Conservation (phyloP, 1,284 basidiomycete species). For the Microbotryum saponariae region DNA sequence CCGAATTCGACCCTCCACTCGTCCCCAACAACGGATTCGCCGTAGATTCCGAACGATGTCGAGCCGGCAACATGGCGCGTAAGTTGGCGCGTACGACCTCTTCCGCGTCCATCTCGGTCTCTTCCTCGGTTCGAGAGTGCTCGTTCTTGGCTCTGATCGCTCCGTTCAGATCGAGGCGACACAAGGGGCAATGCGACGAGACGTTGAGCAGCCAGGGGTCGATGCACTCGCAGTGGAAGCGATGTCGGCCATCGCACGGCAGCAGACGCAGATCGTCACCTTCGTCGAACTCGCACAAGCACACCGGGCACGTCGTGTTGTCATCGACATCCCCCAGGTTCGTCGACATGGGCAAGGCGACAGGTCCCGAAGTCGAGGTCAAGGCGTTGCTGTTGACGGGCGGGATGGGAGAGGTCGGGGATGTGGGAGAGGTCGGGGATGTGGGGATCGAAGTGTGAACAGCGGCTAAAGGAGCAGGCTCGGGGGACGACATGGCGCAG, state of each 20-base stretch:
- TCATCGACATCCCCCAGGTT: constrained; percentile 37
- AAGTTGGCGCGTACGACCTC: constrained; percentile 10
- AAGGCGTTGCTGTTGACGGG: not conserved
- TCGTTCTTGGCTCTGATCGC: not conserved
- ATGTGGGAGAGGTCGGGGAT: not conserved
- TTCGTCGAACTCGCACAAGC: constrained; percentile 83
- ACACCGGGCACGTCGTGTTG: constrained; percentile 83
- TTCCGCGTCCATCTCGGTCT: constrained; percentile 1
- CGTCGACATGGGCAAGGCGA: not conserved
- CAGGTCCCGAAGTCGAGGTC: not conserved
- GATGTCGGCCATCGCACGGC: constrained; percentile 79
- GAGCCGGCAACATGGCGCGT: constrained; percentile 9
- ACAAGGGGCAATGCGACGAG: constrained; percentile 83
- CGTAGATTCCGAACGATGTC: not conserved
- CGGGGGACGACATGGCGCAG: not conserved
- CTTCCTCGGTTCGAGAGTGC: not conserved
- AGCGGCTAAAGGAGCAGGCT: not conserved
- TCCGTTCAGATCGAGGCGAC: constrained; percentile 47
- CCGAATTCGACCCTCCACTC: not conserved
- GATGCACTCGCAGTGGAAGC: constrained; percentile 63
- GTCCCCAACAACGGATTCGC: not conserved
- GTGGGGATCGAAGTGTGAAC: not conserved
- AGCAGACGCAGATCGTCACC: constrained; percentile 81
- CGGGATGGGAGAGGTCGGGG: not conserved
- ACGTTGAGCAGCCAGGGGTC: constrained; percentile 81